A percentile compares a stretch with the other conserved stretches of the same genome.
phyloP scores from a whole-genome alignment of 1,139 yeast species.

The Suhomyces kunorum region DNA sequence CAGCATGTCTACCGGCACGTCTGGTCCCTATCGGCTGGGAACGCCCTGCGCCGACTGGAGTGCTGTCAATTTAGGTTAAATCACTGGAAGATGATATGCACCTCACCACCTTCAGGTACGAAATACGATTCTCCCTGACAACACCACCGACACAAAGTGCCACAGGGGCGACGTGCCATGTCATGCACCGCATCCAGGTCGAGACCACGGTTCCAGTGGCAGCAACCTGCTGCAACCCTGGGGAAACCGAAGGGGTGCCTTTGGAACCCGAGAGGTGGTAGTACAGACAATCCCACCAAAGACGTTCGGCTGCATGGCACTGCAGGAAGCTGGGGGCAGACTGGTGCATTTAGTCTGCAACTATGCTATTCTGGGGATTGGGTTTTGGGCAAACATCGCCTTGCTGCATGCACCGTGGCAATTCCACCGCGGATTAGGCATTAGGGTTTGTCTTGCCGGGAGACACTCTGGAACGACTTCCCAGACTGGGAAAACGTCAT shows the following conservation, averaged over 20 bases:
- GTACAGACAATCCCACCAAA: not conserved
- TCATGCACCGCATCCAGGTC: too few species aligned
- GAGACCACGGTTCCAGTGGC: too few species aligned
- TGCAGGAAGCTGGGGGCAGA: constrained; percentile 1
- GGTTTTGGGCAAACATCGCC: constrained; percentile 4
- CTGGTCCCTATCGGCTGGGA: too few species aligned
- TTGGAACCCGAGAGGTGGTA: too few species aligned
- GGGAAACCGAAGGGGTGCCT: too few species aligned
- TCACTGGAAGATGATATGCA: constrained; percentile 2
- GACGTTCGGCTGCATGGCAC: constrained; percentile 2
- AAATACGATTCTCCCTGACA: not conserved
- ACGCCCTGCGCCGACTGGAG: too few species aligned
- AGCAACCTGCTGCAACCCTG: too few species aligned
- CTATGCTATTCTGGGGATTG: constrained; percentile 1
- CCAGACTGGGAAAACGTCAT: not conserved
- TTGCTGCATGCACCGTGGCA: not conserved
- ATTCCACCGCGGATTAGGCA: not conserved
- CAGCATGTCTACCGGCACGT: too few species aligned
- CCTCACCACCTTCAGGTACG: not conserved
- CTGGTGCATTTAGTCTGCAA: constrained; percentile 3
- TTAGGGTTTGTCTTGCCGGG: not conserved
- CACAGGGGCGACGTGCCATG: too few species aligned
- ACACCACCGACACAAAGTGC: not conserved
- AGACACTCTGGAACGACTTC: not conserved
- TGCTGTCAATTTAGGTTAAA: not conserved